Conservation (phyloP, 805 yeast genomes). For the Saccharomycopsis fibuligera region DNA sequence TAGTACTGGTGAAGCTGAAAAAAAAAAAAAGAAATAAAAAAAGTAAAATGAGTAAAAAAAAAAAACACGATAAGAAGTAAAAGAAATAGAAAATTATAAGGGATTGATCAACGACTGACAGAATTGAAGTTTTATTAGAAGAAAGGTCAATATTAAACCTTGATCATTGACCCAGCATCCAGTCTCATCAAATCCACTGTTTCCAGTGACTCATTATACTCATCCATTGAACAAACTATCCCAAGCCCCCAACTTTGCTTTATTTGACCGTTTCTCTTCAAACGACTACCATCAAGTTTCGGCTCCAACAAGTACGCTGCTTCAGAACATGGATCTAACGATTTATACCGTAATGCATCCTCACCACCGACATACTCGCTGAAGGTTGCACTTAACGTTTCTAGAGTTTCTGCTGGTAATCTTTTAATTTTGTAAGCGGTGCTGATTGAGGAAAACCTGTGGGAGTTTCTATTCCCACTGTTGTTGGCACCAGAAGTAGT, state of each 20-base stretch:
- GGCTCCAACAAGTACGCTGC: slow-evolving; percentile 17
- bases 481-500: too few species aligned
- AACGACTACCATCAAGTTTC: neutral
- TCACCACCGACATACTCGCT: slow-evolving; percentile 12
- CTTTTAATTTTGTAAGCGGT: slow-evolving; percentile 18
- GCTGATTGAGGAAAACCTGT: slow-evolving; percentile 16
- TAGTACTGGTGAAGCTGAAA: slow-evolving; percentile 2
- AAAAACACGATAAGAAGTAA: neutral
- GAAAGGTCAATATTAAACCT: too few species aligned
- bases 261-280: neutral
- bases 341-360: slow-evolving; percentile 14
- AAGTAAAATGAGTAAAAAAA: neutral
- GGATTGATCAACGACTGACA: neutral
- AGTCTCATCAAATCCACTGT: neutral
- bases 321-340: slow-evolving; percentile 17
- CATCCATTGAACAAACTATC: neutral
- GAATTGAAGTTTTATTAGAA: neutral
- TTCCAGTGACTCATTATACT: neutral
- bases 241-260: neutral
- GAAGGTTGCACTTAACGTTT: slow-evolving; percentile 7
- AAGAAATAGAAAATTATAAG: neutral
- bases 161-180: neutral
- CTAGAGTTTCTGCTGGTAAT: slow-evolving; percentile 15
- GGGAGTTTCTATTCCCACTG: slow-evolving; percentile 13
- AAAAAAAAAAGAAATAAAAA: neutral